These are phyloP conservation scores for Poa annua DNA, from an alignment of 176 grass and related monocot species.

Conservation along the genomic window DNA sequence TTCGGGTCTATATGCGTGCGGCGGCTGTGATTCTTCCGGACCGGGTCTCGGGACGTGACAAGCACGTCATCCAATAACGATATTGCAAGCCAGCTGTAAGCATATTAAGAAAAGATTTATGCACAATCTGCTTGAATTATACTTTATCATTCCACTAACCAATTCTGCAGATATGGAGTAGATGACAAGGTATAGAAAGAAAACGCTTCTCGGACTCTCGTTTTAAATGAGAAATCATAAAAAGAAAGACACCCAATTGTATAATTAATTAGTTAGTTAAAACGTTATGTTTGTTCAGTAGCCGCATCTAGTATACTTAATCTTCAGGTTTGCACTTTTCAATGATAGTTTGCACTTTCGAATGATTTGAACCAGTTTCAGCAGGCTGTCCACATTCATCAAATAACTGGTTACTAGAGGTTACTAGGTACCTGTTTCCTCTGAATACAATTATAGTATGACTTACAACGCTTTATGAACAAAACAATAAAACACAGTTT, in stretches of 20 bases:
- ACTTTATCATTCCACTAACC: slow-evolving; percentile 26
- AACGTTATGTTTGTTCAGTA: neutral
- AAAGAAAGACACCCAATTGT: slow-evolving; percentile 25
- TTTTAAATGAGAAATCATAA: slow-evolving; percentile 13
- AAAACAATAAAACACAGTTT: too few relatives aligned
- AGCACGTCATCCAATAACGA: neutral
- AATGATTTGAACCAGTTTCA: slow-evolving; percentile 48
- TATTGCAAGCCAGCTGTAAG: neutral
- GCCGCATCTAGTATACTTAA: neutral
- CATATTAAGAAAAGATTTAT: neutral
- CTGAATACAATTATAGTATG: too few relatives aligned
- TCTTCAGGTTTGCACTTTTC: neutral
- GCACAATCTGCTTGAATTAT: slow-evolving; percentile 34
- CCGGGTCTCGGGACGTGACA: too few relatives aligned
- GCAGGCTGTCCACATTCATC: slow-evolving; percentile 33
- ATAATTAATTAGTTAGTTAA: slow-evolving; percentile 27
- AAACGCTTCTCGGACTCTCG: neutral
- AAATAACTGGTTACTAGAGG: neutral
- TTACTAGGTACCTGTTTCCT: too few relatives aligned
- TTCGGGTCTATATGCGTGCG: too few relatives aligned
- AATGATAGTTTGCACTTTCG: slow-evolving; percentile 34
- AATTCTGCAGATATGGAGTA: neutral
- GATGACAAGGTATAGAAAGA: slow-evolving; percentile 2
- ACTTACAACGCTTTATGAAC: too few relatives aligned
- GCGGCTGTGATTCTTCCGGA: too few relatives aligned